Conservation (phyloP, 2,329 filamentous ascomycete genomes). For the Calonectria honghensis region DNA sequence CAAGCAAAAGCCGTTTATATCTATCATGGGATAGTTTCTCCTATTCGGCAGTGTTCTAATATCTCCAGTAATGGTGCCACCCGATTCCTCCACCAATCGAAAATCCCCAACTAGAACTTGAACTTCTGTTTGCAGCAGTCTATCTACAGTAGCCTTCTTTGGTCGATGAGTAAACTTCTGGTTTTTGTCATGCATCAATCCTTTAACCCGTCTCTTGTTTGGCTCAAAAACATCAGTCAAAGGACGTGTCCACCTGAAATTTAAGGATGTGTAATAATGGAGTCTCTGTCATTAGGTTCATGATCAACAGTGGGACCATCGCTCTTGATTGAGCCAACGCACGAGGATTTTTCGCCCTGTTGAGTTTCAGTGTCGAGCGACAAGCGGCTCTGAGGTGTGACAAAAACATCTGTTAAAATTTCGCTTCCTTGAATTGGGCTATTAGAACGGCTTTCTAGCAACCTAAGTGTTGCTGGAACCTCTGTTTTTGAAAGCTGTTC, state of each 20-base stretch:
- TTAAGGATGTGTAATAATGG: background rate
- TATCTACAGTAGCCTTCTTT: background rate
- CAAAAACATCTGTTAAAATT: conserved; percentile 47
- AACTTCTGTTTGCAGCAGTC: background rate
- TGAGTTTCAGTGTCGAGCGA: conserved; percentile 22
- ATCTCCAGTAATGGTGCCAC: background rate
- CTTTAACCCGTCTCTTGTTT: background rate
- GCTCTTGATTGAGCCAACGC: conserved; percentile 9
- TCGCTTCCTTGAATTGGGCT: conserved; percentile 44
- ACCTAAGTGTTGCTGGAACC: conserved; percentile 33
- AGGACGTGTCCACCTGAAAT: conserved; percentile 14
- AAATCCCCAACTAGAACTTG: background rate
- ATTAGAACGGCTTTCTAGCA: conserved; percentile 31
- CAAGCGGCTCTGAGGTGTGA: conserved; percentile 50
- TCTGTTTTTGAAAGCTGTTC: conserved; percentile 9
- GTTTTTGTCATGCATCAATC: background rate
- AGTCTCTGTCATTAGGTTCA: background rate
- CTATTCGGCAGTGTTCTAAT: background rate
- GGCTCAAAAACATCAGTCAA: background rate
- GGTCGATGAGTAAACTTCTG: background rate
- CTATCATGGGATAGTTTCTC: background rate
- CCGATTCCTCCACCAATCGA: background rate
- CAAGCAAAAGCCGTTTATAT: background rate
- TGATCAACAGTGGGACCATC: conserved; percentile 7
- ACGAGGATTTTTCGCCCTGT: background rate